Base-by-base conservation (phyloP, 495 filamentous ascomycete species). In the Talaromyces trachyspermus region DNA sequence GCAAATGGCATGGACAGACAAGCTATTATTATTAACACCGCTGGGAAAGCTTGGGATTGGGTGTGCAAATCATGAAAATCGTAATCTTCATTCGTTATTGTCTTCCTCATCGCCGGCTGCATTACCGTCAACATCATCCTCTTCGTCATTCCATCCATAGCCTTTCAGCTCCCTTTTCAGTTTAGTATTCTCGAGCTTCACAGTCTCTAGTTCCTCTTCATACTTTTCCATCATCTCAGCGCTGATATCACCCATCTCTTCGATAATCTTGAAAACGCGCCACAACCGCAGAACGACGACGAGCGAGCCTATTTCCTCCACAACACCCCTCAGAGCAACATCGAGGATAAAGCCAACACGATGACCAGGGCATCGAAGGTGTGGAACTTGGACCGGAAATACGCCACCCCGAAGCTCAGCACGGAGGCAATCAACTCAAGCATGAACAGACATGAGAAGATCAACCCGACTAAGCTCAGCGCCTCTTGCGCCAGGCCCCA, bases 191-290 rank as follows among this genome's bases (percentile, higher is more conserved):
- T 75, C 70, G 27, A 44, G 53, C 52, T 75, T 69, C 27, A 77
- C 55, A 23, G 61, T 55, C 30, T 70, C 61, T 11, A 77, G 59
- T 5, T 56, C 55, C 35, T 65, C 49, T 20, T 64, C 55, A 17
- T 77, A 61, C 4, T 54, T 54, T 35, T 74, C 71, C 63, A 76
- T 66, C 51, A 74, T 65, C 60, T 83, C 79, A 26, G 71, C 60
- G 23, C 74, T 76, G 4, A 73, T 78, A n/a, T 77, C 68, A 22
- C 71, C 72, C 40, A 83, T 62, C 61, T 84, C 80, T 44, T 85
- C 78, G 12, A 80, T 68, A 43, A 84, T 82, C 65, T 85, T 81
- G 54, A 84, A 76, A 26, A 87, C 71, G 20, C 83, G 72, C 79
- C 81, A 84, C 1, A 87, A 65, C 43, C 83, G 72, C 43, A 86